Conservation (phyloP, 345 rosid species). For the Erysimum cheiranthoides region DNA sequence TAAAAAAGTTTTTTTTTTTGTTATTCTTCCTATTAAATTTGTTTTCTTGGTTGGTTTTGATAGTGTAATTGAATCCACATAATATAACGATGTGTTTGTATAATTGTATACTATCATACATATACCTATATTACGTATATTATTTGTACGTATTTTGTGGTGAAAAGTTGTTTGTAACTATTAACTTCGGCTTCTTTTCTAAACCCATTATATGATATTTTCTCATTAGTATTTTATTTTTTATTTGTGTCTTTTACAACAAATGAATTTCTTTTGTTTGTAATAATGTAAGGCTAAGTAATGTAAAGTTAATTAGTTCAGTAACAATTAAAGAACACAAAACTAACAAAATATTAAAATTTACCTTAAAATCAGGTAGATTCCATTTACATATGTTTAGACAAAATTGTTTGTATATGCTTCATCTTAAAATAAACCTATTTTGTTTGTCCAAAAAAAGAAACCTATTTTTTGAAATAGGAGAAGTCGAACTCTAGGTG, state of each 20-base stretch:
- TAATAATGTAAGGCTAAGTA: background rate
- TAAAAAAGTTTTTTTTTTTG: background rate
- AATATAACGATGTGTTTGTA: slow-evolving; percentile 38
- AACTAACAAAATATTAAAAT: no score
- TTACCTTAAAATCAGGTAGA: no score
- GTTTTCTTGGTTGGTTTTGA: slow-evolving; percentile 41
- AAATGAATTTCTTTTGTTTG: background rate
- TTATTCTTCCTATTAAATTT: slow-evolving; percentile 32
- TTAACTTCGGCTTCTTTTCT: background rate
- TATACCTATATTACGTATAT: slow-evolving; percentile 29
- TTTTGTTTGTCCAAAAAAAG: no score
- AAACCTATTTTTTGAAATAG: background rate
- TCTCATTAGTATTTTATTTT: background rate
- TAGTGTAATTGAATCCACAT: slow-evolving; percentile 44
- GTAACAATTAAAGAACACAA: background rate
- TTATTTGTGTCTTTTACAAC: background rate
- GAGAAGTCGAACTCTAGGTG: background rate
- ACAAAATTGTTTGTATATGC: background rate
- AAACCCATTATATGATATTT: background rate
- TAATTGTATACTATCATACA: slow-evolving; percentile 42
- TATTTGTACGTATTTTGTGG: slow-evolving; percentile 30
- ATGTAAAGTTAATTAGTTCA: background rate
- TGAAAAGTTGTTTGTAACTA: slow-evolving; percentile 31
- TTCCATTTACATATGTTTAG: background rate
- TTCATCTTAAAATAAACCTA: background rate